These are phyloP conservation scores for Trichomonas vaginalis DNA, from an alignment of 208 protist genomes.

Conservation along the genomic window DNA sequence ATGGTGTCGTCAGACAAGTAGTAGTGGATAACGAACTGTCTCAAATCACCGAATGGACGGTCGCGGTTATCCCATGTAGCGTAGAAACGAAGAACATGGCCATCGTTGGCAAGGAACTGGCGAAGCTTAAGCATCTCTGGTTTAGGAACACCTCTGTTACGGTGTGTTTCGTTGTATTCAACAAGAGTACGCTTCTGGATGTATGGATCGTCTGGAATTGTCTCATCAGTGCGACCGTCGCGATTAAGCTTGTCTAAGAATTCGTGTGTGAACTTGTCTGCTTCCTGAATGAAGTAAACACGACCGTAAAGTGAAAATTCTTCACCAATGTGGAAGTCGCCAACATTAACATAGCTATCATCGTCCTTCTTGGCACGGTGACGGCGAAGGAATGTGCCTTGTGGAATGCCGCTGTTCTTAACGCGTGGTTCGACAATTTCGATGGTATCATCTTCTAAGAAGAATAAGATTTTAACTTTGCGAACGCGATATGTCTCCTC, in stretches of 20 bases:
- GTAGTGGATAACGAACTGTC: constrained; percentile 70
- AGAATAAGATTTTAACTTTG: constrained; percentile 69
- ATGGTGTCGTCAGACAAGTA: constrained; percentile 75
- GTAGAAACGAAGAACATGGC: constrained; percentile 67
- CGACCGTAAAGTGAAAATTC: constrained; percentile 59
- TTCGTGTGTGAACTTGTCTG: constrained; percentile 65
- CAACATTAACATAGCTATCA: constrained; percentile 54
- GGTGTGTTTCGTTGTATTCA: constrained; percentile 34
- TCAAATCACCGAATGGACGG: constrained; percentile 58
- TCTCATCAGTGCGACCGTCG: no score
- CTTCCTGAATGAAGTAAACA: constrained; percentile 68
- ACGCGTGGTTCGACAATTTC: constrained; percentile 64
- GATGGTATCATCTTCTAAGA: constrained; percentile 76
- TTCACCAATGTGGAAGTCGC: constrained; percentile 64
- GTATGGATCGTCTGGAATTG: constrained; percentile 22
- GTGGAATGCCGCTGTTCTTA: constrained; percentile 70
- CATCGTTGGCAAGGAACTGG: constrained; percentile 64
- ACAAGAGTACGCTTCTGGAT: neutral
- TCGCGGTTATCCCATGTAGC: constrained; percentile 64
- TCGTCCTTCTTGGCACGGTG: constrained; percentile 34
- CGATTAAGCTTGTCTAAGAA: constrained; percentile 59
- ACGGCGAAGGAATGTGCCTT: constrained; percentile 63
- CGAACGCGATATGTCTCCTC: constrained; percentile 64
- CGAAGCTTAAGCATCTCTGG: constrained; percentile 23
- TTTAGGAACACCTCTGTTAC: constrained; percentile 22